Base-by-base conservation (phyloP, 768 basidiomycete genomes). In the Lentinula raphanica region DNA sequence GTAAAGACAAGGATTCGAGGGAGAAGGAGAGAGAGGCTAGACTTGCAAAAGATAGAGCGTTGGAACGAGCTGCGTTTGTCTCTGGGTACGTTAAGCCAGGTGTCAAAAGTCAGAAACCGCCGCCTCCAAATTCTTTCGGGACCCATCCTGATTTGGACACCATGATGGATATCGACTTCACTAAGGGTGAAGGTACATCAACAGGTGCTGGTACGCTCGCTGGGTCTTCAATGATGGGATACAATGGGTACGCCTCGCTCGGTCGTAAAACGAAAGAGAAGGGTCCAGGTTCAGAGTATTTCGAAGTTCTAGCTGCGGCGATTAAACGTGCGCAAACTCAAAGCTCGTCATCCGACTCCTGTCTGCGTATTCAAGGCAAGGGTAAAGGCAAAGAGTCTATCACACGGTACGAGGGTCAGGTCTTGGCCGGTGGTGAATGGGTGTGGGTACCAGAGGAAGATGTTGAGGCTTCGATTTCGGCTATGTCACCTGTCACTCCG, bases 351-450 rank as follows among this genome's bases (percentile, higher is more conserved):
- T 58, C 66, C 6, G 40, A 31, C 8, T 62, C 69, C 3, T 62
- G 70, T 49, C 75, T 77, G 45, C 73, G 87, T 55, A 77, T 88
- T 11, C 79, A 77, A 60, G 83, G 83, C 5, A 88, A 88, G 66
- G 79, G 77, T 5, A 85, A 85, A 62, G 86, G 85, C 3, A 85
- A 83, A 66, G 84, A 86, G 67, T 68, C 72, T 32, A 66, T 87
- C 54, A 64, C 72, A 3, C 67, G 88, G 40, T 82, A 75, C 57
- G 79, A 80, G 38, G 88, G 88, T 0, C 79, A 84, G 60, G 77
- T 79, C 6, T 66, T 83, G 49, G 74, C 75, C 3, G 73, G 72
- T 1, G 80, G 63, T 4, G 64, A 62, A 29, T 27, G 63, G 64
- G 32, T 68, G 62, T 53, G 69, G 63, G 56, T 61, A 19, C 39